Evolutionary conservation across 257 asterid species (phyloP).

Genomic region (Scutellaria galericulata): DNA sequence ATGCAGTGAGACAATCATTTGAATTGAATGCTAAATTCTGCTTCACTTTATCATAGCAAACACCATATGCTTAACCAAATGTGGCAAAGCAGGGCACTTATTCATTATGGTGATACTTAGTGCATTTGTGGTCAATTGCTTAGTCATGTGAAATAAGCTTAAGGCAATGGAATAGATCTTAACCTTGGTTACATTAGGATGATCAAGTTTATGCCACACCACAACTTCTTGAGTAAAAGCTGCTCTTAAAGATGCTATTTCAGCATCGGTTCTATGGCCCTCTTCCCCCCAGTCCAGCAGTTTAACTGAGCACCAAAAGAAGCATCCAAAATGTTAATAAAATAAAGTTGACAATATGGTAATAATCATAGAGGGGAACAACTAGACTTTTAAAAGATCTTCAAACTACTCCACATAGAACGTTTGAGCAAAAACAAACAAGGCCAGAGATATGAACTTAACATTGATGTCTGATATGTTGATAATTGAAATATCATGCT

Average conservation of each 20-base stretch:
- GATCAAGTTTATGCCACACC: constrained; percentile 86
- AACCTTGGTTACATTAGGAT: constrained; percentile 81
- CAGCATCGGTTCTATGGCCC: constrained; percentile 74
- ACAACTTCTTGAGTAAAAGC: constrained; percentile 82
- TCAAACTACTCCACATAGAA: background rate
- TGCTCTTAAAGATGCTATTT: constrained; percentile 63
- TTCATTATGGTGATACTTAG: background rate
- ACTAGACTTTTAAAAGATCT: constrained; percentile 2
- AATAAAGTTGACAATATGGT: background rate
- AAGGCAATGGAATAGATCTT: background rate
- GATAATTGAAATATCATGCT: constrained; percentile 16
- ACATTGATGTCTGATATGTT: background rate
- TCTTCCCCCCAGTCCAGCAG: constrained; percentile 84
- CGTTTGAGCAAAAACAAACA: background rate
- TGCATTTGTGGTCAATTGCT: background rate
- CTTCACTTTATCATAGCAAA: too few species aligned
- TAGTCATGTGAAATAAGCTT: background rate
- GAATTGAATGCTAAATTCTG: too few species aligned
- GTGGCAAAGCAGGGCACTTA: background rate
- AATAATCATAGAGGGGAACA: constrained; percentile 1
- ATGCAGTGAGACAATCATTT: too few species aligned
- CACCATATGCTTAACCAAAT: too few species aligned
- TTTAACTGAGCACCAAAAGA: constrained; percentile 51
- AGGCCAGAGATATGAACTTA: constrained; percentile 10
- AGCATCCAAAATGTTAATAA: constrained; percentile 31